Evolutionary conservation across 1,284 basidiomycete species (phyloP).

Genomic region (Tylopilus sp.): DNA sequence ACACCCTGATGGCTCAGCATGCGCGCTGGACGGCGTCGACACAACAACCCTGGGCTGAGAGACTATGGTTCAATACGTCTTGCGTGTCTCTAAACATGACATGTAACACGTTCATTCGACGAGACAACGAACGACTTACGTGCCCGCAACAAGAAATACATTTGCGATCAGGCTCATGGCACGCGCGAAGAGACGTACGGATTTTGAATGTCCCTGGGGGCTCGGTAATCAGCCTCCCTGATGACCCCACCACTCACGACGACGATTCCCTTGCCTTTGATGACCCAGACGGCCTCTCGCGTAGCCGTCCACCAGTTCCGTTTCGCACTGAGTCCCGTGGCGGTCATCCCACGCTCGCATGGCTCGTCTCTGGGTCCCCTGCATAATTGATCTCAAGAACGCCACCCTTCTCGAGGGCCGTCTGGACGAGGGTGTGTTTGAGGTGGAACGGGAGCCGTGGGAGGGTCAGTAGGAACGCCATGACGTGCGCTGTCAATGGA

Average conservation of each 20-base stretch:
- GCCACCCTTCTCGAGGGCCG: conserved; percentile 85
- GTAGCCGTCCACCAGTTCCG: conserved; percentile 87
- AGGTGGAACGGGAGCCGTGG: conserved; percentile 85
- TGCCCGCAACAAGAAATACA: conserved; percentile 63
- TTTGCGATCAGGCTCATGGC: too few relatives aligned
- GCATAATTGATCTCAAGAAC: conserved; percentile 87
- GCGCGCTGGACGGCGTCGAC: conserved; percentile 43
- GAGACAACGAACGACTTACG: conserved; percentile 57
- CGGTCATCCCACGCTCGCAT: conserved; percentile 61
- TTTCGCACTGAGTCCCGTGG: conserved; percentile 65
- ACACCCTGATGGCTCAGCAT: neutral
- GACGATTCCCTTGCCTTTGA: conserved; percentile 39
- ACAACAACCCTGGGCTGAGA: conserved; percentile 76
- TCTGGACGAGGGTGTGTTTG: conserved; percentile 84
- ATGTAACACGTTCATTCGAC: neutral
- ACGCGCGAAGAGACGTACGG: conserved; percentile 58
- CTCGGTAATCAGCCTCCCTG: conserved; percentile 69
- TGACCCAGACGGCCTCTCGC: too few relatives aligned
- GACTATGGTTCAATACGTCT: conserved; percentile 75
- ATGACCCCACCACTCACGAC: conserved; percentile 74
- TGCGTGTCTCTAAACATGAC: conserved; percentile 57
- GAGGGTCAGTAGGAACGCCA: conserved; percentile 82
- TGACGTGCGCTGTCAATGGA: conserved; percentile 84
- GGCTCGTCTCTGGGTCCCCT: conserved; percentile 60
- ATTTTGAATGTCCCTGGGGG: conserved; percentile 78